A percentile compares a stretch with the other conserved stretches of the same genome.
phyloP scores from a whole-genome alignment of 257 asterid species.

The Agastache rugosa region DNA sequence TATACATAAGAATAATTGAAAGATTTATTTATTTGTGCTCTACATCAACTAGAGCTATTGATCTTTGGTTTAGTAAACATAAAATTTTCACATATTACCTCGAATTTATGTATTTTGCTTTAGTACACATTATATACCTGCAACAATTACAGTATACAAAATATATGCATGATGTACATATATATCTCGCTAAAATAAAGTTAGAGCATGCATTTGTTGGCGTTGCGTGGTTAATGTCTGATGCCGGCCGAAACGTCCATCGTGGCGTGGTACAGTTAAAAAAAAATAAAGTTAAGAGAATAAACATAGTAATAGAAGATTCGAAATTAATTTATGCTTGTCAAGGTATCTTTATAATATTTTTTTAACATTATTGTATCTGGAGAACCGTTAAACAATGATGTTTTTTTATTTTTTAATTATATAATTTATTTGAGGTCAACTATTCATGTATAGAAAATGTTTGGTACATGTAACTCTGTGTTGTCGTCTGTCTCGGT shows the following conservation, averaged over 20 bases:
- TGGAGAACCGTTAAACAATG: background rate
- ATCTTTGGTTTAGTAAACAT: background rate
- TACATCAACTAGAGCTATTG: slow-evolving; percentile 2
- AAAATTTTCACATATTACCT: too few relatives aligned
- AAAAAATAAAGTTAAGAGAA: too few relatives aligned
- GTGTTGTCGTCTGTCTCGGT: slow-evolving; percentile 32
- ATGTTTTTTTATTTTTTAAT: slow-evolving; percentile 10
- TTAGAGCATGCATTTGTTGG: too few relatives aligned
- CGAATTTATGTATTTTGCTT: too few relatives aligned
- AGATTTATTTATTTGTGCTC: background rate
- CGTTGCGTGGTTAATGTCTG: too few relatives aligned
- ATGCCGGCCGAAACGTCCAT: too few relatives aligned
- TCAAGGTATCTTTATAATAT: background rate
- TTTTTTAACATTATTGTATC: background rate
- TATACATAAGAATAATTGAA: background rate
- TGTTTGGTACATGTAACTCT: slow-evolving; percentile 28
- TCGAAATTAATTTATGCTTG: background rate
- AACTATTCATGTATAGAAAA: slow-evolving; percentile 20
- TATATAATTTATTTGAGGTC: slow-evolving; percentile 25
- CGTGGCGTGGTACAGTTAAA: too few relatives aligned
- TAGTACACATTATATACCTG: too few relatives aligned
- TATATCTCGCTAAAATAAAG: background rate
- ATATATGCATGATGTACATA: too few relatives aligned
- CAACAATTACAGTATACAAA: too few relatives aligned
- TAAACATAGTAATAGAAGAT: background rate